Evolutionary conservation across 1,139 yeast species (phyloP).

Genomic region (Sporopachydermia cereana): DNA sequence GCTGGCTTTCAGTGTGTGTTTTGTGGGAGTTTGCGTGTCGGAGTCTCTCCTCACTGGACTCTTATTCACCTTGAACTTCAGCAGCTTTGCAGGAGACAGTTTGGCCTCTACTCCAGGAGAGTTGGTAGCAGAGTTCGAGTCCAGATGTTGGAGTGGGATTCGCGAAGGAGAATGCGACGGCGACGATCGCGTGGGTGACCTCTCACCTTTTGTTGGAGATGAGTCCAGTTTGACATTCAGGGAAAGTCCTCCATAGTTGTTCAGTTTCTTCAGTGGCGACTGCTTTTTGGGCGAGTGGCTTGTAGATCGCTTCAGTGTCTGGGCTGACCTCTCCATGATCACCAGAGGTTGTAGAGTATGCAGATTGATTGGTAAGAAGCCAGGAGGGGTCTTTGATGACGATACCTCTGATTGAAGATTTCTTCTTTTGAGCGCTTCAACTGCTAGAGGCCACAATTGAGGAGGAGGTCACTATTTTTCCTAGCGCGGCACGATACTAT

Average conservation of each 20-base stretch:
- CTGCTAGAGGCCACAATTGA: too few relatives aligned
- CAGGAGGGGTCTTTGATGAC: too few relatives aligned
- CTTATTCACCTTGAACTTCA: not conserved
- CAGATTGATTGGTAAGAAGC: too few relatives aligned
- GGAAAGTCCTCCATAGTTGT: not conserved
- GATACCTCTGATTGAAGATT: too few relatives aligned
- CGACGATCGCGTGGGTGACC: not conserved
- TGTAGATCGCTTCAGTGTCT: not conserved
- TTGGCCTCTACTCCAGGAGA: not conserved
- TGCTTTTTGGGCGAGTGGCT: slow-evolving; percentile 3
- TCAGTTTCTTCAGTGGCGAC: slow-evolving; percentile 2
- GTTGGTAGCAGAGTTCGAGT: slow-evolving; percentile 4
- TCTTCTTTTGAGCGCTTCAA: too few relatives aligned
- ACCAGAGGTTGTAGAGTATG: too few relatives aligned
- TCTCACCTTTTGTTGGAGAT: not conserved
- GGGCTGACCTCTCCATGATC: not conserved
- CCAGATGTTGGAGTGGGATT: slow-evolving; percentile 2
- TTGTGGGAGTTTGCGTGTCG: too few relatives aligned
- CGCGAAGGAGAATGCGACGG: not conserved
- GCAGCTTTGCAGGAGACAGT: not conserved
- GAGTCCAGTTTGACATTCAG: not conserved
- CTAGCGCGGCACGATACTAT: too few relatives aligned
- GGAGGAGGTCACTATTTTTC: too few relatives aligned
- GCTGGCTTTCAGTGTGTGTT: not conserved
- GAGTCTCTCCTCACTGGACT: too few relatives aligned